Evolutionary conservation across 345 rosid species (phyloP).

Genomic region (Hirschfeldia incana): DNA sequence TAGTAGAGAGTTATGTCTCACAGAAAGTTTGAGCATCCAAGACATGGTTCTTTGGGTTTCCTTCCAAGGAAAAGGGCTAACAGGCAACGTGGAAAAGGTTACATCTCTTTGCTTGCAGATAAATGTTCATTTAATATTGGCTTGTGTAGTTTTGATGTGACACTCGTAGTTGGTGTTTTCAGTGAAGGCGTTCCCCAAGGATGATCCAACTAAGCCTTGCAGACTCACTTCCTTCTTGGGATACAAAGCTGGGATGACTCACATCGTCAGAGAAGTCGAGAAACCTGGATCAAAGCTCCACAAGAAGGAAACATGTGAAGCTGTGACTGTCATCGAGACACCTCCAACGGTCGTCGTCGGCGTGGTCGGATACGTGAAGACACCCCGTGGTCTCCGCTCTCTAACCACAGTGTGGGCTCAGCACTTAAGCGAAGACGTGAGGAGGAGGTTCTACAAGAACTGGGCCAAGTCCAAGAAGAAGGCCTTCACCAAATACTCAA

Average conservation of each 20-base stretch:
- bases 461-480: conserved; percentile 41
- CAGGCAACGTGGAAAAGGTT: too few relatives aligned
- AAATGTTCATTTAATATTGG: too few relatives aligned
- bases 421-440: neutral
- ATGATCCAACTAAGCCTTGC: conserved; percentile 73
- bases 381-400: conserved; percentile 76
- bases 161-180: neutral
- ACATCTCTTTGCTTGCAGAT: too few relatives aligned
- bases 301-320: conserved; percentile 92
- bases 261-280: conserved; percentile 87
- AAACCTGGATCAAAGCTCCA: conserved; percentile 96
- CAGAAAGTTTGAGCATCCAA: too few relatives aligned
- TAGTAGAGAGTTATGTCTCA: too few relatives aligned
- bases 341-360: conserved; percentile 94
- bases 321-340: conserved; percentile 75
- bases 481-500: conserved; percentile 71
- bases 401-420: conserved; percentile 85
- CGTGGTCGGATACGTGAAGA: conserved; percentile 80
- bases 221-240: conserved; percentile 80
- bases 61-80: too few relatives aligned
- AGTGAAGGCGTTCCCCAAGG: conserved; percentile 95
- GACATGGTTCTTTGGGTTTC: too few relatives aligned
- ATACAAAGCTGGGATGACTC: conserved; percentile 96
- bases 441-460: too few relatives aligned
- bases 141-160: neutral